Evolutionary conservation across 2,329 filamentous ascomycete genomes (phyloP), one percentile per base, ranked within the genome.

Genomic region (Ophiostoma pallidulum): DNA sequence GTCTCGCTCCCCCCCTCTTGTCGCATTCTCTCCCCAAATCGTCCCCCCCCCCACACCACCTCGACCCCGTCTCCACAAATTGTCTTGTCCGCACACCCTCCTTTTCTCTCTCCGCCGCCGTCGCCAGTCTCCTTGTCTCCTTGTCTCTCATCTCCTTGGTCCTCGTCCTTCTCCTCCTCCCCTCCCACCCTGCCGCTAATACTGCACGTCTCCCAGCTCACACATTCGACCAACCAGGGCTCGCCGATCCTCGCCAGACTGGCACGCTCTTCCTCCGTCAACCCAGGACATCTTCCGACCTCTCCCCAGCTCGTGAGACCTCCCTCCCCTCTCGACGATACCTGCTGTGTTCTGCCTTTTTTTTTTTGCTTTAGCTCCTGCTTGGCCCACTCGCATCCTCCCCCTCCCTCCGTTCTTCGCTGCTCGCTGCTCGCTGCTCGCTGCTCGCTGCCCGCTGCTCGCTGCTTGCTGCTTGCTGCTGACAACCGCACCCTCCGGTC

Each of bases 41-140:
- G 36, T 35, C 37, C 2, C 19, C 37, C 19, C 37, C 45, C 37
- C 37, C 45, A 41, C 45, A 40, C 45, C 36, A 41, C 37, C 45
- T 47, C 19, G 19, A 12, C 12, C 44, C 40, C 22, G 36, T 22
- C 44, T 35, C 44, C 44, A 46, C 44, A 18, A n/a, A 18, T 14
- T n/a, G 44, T 40, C 28, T 46, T 46, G 36, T 28, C 22, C 40
- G 14, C 44, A 46, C 44, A 40, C 36, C 44, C 44, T 46, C 28
- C 28, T 46, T 35, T 36, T 45, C 10, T 12, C 29, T 22, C 22
- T 32, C 16, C 13, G 8, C n/a, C 19, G 24, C 32, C 41, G 26
- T 36, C 35, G 14, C 41, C 12, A 6, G 18, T 47, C 16, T 35
- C 16, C 12, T 44, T 20, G 33, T 32, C 13, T 29, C 26, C 29